These are phyloP conservation scores for Bruguiera sexangula DNA, from an alignment of 345 rosid genomes.

Conservation along the genomic window DNA sequence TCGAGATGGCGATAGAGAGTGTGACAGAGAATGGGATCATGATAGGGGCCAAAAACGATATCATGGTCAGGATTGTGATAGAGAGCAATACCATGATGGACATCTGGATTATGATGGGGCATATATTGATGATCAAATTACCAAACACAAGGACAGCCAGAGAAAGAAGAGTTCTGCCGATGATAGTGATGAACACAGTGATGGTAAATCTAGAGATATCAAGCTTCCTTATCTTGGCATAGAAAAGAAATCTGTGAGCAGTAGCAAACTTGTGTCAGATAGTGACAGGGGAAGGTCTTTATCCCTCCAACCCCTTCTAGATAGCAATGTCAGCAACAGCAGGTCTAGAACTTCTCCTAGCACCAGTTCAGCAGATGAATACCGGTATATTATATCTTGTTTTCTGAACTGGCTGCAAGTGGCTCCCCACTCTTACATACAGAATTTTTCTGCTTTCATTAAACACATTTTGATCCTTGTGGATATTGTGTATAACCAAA, in stretches of 20 bases:
- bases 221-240: conserved; percentile 33
- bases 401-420: neutral
- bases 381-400: conserved; percentile 42
- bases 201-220: conserved; percentile 40
- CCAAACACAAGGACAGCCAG: conserved; percentile 55
- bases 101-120: conserved; percentile 35
- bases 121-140: conserved; percentile 48
- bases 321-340: conserved; percentile 29
- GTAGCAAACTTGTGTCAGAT: conserved; percentile 56
- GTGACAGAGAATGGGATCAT: conserved; percentile 20
- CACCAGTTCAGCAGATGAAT: conserved; percentile 58
- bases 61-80: neutral
- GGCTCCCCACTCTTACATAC: too few species aligned
- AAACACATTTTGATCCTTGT: too few species aligned
- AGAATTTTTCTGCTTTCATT: too few species aligned
- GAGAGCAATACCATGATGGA: conserved; percentile 12
- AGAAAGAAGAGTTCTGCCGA: conserved; percentile 71
- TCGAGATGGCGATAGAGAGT: conserved; percentile 26
- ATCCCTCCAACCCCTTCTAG: conserved; percentile 48
- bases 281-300: conserved; percentile 62
- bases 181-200: conserved; percentile 53
- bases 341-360: conserved; percentile 47
- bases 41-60: conserved; percentile 3
- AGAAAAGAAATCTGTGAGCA: conserved; percentile 43
- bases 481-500: too few species aligned